phyloP scores from a whole-genome alignment of 2,329 filamentous ascomycete species.

The Pleomassaria siparia region DNA sequence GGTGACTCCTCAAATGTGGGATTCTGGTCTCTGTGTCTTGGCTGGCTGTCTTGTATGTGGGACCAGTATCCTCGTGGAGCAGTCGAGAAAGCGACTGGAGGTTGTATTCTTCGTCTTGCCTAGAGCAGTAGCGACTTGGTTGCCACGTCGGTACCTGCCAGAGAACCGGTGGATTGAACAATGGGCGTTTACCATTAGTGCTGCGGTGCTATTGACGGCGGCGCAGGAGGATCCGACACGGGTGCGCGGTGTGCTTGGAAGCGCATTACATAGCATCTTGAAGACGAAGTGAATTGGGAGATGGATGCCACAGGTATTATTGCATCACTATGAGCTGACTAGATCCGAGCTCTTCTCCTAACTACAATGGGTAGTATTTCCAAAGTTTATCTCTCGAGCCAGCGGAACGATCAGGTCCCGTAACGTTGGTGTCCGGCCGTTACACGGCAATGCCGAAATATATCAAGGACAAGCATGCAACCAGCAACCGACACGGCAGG shows the following conservation, averaged over 20 bases:
- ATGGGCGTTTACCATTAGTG: constrained; percentile 30
- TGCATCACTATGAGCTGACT: no score
- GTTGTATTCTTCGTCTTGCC: constrained; percentile 80
- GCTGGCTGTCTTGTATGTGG: constrained; percentile 75
- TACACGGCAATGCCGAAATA: background rate
- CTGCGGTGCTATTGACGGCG: constrained; percentile 33
- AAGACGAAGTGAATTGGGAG: background rate
- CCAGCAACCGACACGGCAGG: background rate
- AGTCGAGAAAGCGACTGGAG: constrained; percentile 65
- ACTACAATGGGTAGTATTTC: no score
- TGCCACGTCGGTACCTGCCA: constrained; percentile 67
- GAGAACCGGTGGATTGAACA: constrained; percentile 35
- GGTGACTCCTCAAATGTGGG: constrained; percentile 58
- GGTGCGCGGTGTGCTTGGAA: constrained; percentile 35
- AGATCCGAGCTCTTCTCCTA: no score
- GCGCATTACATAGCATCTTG: constrained; percentile 14
- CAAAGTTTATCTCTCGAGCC: no score
- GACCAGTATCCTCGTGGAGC: constrained; percentile 79
- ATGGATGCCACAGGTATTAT: no score
- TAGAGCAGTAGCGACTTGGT: constrained; percentile 70
- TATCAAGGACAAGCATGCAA: background rate
- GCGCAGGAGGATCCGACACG: constrained; percentile 27
- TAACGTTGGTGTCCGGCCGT: background rate
- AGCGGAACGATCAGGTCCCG: background rate
- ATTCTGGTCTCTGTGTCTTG: constrained; percentile 68